phyloP scores from a whole-genome alignment of 2,329 filamentous ascomycete species.

The Trichoderma koningii region DNA sequence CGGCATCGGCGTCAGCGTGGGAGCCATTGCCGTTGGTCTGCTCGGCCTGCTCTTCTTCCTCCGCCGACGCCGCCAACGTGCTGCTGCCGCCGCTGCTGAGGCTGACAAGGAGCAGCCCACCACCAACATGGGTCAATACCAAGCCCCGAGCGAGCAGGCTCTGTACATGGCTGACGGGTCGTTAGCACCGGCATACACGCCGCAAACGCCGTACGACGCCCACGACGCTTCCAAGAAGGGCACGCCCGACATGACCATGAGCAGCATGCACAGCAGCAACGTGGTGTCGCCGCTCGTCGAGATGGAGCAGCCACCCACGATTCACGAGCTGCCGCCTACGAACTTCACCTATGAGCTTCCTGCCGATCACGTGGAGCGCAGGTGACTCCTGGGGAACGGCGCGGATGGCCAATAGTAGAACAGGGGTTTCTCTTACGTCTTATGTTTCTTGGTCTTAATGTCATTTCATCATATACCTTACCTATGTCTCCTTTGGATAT shows the following conservation, averaged over 20 bases:
- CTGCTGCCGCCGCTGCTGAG: background rate
- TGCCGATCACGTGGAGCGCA: slow-evolving; percentile 9
- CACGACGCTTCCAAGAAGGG: slow-evolving; percentile 5
- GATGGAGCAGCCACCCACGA: slow-evolving; percentile 23
- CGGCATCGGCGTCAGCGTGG: slow-evolving; percentile 10
- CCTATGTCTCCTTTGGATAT: background rate
- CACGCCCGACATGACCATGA: background rate
- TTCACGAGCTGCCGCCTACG: slow-evolving; percentile 14
- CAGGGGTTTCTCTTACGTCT: background rate
- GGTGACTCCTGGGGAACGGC: slow-evolving; percentile 18
- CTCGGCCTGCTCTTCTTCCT: slow-evolving; percentile 14
- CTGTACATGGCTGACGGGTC: slow-evolving; percentile 18
- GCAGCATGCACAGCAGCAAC: background rate
- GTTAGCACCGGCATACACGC: slow-evolving; percentile 16
- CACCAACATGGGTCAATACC: slow-evolving; percentile 13
- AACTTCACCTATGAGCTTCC: slow-evolving; percentile 19
- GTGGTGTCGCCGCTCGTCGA: slow-evolving; percentile 6
- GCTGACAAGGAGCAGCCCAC: slow-evolving; percentile 19
- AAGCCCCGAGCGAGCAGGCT: slow-evolving; percentile 11
- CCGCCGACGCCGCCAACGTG: slow-evolving; percentile 3
- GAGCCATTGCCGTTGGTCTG: slow-evolving; percentile 1
- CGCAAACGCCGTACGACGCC: slow-evolving; percentile 2
- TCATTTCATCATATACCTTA: background rate
- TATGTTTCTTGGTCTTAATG: background rate
- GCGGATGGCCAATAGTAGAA: background rate